Evolutionary conservation across 768 basidiomycete species (phyloP), one percentile per base, ranked within the genome.

Genomic region (Boletus subcaerulescens): DNA sequence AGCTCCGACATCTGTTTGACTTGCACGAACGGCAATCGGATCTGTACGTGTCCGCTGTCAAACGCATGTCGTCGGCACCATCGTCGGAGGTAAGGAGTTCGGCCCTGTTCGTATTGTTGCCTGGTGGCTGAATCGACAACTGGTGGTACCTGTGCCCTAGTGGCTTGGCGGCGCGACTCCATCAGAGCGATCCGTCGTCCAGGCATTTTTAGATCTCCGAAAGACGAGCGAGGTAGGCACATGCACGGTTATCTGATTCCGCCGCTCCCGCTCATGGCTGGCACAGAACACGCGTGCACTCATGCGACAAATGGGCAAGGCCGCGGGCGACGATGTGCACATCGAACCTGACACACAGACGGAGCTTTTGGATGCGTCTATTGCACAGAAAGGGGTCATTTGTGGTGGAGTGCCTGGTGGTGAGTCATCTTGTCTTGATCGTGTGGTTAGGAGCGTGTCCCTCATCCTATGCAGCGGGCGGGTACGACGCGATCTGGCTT

Each of bases 351-450:
- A 77, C 4, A 84, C 89, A 67, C 97, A 99, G 71, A 95, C 93
- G 0, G 70, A 75, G 40, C 80, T 99, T 20, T 78, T 99, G 45
- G 83, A 98, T 66, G 76, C 77, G 5, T 96, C 93, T 57, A 75
- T 89, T 15, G 73, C 79, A 14, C 80, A 88, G 60, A 83, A 89
- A 4, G 97, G 97, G 29, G 87, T 98, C 17, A 79, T 98, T 38
- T 93, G 92, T 20, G 95, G 94, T 24, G 96, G 96, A 18, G 97
- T 98, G 5, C 97, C 97, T 7, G 97, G 97, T 40, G 95, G 95
- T 94, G 65, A 61, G 88, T 69, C 5, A 10, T 20, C 29, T 42
- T 41, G 48, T 31, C 31, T 36, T 26, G 22, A 17, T 17, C 12
- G 45, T 12, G 12, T 38, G 38, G 7, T 14, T 36, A 5, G 1